Conservation (phyloP, 2,329 filamentous ascomycete species). For the Thelonectria discophora region DNA sequence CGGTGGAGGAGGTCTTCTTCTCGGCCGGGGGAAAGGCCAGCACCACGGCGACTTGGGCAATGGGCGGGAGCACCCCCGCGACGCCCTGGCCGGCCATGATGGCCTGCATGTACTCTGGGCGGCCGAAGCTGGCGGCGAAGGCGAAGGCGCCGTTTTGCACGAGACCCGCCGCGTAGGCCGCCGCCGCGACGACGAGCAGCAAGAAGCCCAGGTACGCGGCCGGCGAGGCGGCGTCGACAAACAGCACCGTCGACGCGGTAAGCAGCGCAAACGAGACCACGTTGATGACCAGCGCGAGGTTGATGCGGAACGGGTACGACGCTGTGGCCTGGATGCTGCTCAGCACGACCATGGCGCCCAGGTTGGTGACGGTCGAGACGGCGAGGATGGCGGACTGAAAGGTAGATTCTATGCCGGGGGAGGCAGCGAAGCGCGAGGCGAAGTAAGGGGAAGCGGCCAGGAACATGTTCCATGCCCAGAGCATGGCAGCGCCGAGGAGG, state of each 20-base stretch:
- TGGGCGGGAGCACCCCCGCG: conserved; percentile 86
- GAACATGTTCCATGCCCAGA: conserved; percentile 99
- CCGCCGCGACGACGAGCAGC: conserved; percentile 80
- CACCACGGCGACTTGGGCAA: conserved; percentile 87
- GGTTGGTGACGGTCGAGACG: conserved; percentile 84
- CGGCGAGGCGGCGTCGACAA: conserved; percentile 69
- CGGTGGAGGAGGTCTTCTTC: conserved; percentile 38
- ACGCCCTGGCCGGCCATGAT: conserved; percentile 96
- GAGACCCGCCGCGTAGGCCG: conserved; percentile 82
- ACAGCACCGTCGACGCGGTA: conserved; percentile 78
- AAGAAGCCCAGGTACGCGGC: conserved; percentile 80
- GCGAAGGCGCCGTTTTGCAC: conserved; percentile 96
- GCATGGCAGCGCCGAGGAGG: conserved; percentile 88
- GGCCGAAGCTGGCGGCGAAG: conserved; percentile 85
- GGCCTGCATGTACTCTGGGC: conserved; percentile 90
- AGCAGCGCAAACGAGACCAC: conserved; percentile 79
- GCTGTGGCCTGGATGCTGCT: conserved; percentile 82
- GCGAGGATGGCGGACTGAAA: conserved; percentile 92
- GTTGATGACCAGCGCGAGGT: conserved; percentile 78
- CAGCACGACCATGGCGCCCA: conserved; percentile 78
- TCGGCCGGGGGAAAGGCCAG: conserved; percentile 61
- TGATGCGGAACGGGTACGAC: conserved; percentile 89
- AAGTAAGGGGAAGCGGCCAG: conserved; percentile 95
- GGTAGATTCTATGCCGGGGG: conserved; percentile 76
- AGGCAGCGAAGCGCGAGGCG: conserved; percentile 77